A percentile compares a stretch with the other conserved stretches of the same genome.
Conservation (phyloP, 805 yeast species). For the Kazachstania martiniae region DNA sequence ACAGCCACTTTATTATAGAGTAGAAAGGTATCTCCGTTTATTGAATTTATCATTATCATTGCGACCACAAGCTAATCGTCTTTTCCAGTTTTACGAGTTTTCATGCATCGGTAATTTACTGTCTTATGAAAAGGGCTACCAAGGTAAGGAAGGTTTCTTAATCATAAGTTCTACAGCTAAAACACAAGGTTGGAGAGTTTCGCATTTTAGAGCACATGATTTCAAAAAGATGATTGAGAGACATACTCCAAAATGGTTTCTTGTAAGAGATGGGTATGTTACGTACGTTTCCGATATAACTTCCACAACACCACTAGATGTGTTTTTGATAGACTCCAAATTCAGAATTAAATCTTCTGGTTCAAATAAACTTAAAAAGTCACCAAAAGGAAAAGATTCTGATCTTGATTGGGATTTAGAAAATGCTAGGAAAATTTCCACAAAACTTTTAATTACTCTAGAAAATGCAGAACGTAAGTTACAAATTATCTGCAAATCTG, state of each 20-base stretch:
- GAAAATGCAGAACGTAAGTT: constrained; percentile 73
- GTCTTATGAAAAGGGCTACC: constrained; percentile 68
- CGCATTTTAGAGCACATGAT: constrained; percentile 73
- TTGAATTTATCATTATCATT: constrained; percentile 50
- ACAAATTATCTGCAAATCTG: constrained; percentile 58
- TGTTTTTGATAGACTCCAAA: constrained; percentile 74
- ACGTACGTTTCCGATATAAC: constrained; percentile 78
- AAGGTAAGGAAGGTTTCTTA: constrained; percentile 84
- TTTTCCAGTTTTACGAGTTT: constrained; percentile 81
- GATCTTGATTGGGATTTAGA: constrained; percentile 12
- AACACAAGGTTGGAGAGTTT: constrained; percentile 92
- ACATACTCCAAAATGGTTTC: constrained; percentile 86
- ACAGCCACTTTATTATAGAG: constrained; percentile 24
- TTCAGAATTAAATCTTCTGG: constrained; percentile 49
- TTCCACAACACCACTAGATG: constrained; percentile 83
- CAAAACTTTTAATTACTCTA: constrained; percentile 45
- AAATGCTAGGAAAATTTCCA: constrained; percentile 34
- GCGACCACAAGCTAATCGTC: constrained; percentile 69
- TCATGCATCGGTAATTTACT: constrained; percentile 80
- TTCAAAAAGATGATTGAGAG: constrained; percentile 80
- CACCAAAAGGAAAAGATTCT: constrained; percentile 8
- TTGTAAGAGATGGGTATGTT: constrained; percentile 75
- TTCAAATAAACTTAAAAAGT: constrained; percentile 20
- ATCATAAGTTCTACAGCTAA: constrained; percentile 74
- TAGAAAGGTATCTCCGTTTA: constrained; percentile 59